A percentile compares a stretch with the other conserved stretches of the same genome.
phyloP scores from a whole-genome alignment of 257 asterid species.

The Linaria vulgaris region DNA sequence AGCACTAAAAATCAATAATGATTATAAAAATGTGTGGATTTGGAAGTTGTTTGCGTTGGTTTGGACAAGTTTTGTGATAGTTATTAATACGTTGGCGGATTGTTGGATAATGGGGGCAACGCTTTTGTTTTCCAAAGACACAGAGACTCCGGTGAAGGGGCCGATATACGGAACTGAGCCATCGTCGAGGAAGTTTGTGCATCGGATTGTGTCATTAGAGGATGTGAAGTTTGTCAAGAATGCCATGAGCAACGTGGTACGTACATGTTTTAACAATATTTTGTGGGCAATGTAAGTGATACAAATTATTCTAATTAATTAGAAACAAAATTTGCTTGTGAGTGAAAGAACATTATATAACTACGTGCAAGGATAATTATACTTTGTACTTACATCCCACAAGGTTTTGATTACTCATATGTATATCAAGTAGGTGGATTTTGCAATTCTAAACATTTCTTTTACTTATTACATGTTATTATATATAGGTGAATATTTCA shows the following conservation, averaged over 20 bases:
- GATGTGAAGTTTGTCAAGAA: slow-evolving; percentile 8
- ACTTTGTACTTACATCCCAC: no score
- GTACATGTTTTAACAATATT: no score
- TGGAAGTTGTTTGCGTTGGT: background rate
- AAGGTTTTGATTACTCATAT: no score
- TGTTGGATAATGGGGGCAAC: background rate
- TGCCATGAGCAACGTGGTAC: slow-evolving; percentile 11
- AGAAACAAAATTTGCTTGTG: no score
- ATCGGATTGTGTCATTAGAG: slow-evolving; percentile 1
- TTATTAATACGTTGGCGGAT: slow-evolving; percentile 4
- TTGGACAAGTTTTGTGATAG: background rate
- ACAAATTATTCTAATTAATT: no score
- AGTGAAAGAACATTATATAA: no score
- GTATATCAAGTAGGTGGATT: no score
- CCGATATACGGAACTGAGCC: background rate
- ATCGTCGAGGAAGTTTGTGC: slow-evolving; percentile 11
- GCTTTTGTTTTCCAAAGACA: background rate
- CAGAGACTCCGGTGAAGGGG: slow-evolving; percentile 7
- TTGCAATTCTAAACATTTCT: background rate
- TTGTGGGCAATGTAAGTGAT: no score
- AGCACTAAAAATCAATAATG: background rate
- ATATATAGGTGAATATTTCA: background rate
- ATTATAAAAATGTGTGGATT: background rate
- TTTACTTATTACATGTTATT: background rate
- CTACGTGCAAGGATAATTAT: no score